Conservation (phyloP, 495 filamentous ascomycete species). For the Penicillium fimorum region DNA sequence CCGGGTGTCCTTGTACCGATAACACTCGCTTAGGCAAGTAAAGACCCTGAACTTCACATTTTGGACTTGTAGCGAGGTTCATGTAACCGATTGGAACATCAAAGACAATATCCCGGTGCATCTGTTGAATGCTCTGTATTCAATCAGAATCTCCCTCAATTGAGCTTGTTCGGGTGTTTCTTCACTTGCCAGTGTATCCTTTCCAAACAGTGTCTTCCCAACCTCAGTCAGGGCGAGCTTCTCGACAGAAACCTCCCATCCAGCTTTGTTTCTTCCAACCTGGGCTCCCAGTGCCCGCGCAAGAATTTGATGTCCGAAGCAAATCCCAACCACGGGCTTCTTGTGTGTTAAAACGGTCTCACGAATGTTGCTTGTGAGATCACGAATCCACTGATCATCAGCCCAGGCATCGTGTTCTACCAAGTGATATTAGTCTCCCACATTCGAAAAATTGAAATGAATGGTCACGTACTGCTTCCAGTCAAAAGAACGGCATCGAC, state of each 20-base stretch:
- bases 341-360: conserved; percentile 49
- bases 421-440: background rate
- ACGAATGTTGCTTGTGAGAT: conserved; percentile 63
- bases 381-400: conserved; percentile 67
- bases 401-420: conserved; percentile 58
- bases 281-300: conserved; percentile 68
- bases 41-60: conserved; percentile 74
- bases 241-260: conserved; percentile 78
- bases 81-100: conserved; percentile 60
- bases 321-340: conserved; percentile 73
- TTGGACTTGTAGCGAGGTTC: conserved; percentile 58
- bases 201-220: conserved; percentile 67
- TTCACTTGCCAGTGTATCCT: conserved; percentile 58
- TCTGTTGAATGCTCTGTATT: conserved; percentile 65
- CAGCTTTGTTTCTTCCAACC: conserved; percentile 58
- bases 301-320: conserved; percentile 92
- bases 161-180: background rate
- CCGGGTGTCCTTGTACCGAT: conserved; percentile 85
- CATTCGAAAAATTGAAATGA: background rate
- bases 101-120: conserved; percentile 79
- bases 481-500: conserved; percentile 76
- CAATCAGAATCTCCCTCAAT: background rate
- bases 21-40: conserved; percentile 60
- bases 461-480: conserved; percentile 55
- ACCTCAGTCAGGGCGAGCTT: conserved; percentile 61